Evolutionary conservation across 169 alveolate genomes (phyloP).

Genomic region (Plasmodium yoelii): DNA sequence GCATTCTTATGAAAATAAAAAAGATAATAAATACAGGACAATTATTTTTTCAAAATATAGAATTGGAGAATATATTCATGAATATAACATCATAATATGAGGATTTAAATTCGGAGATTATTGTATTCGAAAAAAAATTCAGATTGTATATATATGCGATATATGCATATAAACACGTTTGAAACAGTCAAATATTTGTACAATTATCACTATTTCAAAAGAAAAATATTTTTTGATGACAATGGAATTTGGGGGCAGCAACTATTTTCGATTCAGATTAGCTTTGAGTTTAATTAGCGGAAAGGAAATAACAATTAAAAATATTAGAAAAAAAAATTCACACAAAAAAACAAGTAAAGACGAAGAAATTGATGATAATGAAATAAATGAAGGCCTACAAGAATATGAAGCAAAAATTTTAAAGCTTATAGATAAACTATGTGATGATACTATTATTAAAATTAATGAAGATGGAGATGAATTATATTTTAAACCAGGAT

Average conservation of each 20-base stretch:
- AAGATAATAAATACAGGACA: too few relatives aligned
- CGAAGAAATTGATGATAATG: constrained; percentile 12
- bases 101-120: too few relatives aligned
- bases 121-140: too few relatives aligned
- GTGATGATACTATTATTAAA: constrained; percentile 69
- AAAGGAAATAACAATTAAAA: constrained; percentile 64
- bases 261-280: constrained; percentile 57
- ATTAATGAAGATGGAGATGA: constrained; percentile 74
- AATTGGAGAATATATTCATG: too few relatives aligned
- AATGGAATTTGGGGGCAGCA: constrained; percentile 67
- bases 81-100: too few relatives aligned
- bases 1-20: too few relatives aligned
- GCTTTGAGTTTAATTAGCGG: constrained; percentile 76
- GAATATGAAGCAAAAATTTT: constrained; percentile 74
- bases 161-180: too few relatives aligned
- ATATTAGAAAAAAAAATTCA: constrained; percentile 29
- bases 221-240: background rate
- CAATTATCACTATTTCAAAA: background rate
- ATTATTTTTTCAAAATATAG: too few relatives aligned
- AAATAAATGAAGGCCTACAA: constrained; percentile 22
- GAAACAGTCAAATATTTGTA: background rate
- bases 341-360: constrained; percentile 9
- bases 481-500: constrained; percentile 75
- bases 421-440: constrained; percentile 63
- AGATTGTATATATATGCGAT: too few relatives aligned